Evolutionary conservation across 495 filamentous ascomycete genomes (phyloP).

Genomic region (Hypoxylon subgilvum): DNA sequence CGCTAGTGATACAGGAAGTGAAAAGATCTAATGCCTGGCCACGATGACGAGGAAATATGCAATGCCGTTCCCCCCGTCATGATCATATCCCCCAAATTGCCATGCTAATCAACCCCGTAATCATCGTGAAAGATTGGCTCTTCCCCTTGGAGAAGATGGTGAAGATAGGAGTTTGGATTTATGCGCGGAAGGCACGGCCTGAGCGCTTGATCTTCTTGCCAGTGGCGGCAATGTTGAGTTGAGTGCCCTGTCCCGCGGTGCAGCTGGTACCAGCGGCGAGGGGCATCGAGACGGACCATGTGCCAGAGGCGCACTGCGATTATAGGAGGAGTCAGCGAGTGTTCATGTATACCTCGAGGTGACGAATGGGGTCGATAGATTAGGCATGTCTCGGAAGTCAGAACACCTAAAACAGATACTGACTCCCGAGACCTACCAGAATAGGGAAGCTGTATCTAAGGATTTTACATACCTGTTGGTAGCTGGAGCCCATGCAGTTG

Average conservation of each 20-base stretch:
- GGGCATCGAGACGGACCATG: conserved; percentile 47
- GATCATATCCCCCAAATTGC: not conserved
- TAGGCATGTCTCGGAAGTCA: too few relatives aligned
- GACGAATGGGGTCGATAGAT: too few relatives aligned
- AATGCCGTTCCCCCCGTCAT: too few relatives aligned
- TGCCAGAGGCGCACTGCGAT: conserved; percentile 52
- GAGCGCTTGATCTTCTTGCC: conserved; percentile 30
- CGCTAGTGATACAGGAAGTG: not conserved
- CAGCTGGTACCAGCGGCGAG: conserved; percentile 50
- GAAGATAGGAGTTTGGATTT: conserved; percentile 3
- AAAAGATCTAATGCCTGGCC: not conserved
- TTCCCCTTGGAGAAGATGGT: not conserved
- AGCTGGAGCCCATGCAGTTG: conserved; percentile 52
- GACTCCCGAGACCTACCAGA: too few relatives aligned
- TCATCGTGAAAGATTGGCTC: too few relatives aligned
- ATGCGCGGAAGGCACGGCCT: conserved; percentile 39
- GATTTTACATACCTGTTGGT: too few relatives aligned
- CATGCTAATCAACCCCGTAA: not conserved
- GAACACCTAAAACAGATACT: too few relatives aligned
- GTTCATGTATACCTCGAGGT: too few relatives aligned
- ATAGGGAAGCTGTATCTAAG: too few relatives aligned
- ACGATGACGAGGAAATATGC: not conserved
- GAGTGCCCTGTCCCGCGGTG: conserved; percentile 40
- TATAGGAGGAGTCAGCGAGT: too few relatives aligned
- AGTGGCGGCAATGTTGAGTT: conserved; percentile 40